A percentile compares a stretch with the other conserved stretches of the same genome.
phyloP scores from a whole-genome alignment of 164 flowering plant species.

The Annona squamosa region DNA sequence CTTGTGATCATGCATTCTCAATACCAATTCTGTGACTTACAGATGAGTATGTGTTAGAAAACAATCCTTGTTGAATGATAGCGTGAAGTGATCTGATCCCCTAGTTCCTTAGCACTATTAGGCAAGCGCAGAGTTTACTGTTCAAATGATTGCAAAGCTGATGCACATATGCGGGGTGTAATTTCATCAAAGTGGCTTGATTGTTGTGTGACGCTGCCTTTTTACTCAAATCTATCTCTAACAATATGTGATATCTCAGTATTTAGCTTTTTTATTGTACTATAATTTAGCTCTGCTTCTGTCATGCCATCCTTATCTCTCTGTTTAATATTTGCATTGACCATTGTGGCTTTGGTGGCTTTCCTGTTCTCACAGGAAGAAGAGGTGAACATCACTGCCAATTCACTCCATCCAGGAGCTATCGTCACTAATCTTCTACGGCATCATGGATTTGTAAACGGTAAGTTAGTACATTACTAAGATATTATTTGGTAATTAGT shows the following conservation, averaged over 20 bases:
- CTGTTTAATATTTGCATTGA: not conserved
- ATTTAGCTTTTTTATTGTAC: not conserved
- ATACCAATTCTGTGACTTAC: too few relatives aligned
- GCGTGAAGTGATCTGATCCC: too few relatives aligned
- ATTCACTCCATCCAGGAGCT: conserved; percentile 51
- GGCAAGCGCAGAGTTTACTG: too few relatives aligned
- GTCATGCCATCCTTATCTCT: not conserved
- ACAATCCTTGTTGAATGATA: too few relatives aligned
- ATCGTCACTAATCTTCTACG: conserved; percentile 41
- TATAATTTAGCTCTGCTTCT: not conserved
- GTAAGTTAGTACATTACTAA: conserved; percentile 30
- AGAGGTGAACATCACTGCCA: conserved; percentile 39
- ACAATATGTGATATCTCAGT: not conserved
- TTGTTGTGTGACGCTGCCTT: too few relatives aligned
- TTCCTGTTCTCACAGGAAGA: conserved; percentile 44
- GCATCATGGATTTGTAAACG: conserved; percentile 24
- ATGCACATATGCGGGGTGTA: too few relatives aligned
- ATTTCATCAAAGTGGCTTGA: too few relatives aligned
- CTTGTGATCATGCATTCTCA: too few relatives aligned
- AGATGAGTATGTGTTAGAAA: too few relatives aligned
- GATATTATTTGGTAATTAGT: not conserved
- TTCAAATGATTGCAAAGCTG: too few relatives aligned
- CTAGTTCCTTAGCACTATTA: too few relatives aligned
- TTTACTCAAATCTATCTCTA: too few relatives aligned
- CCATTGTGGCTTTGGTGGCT: not conserved